A percentile compares a stretch with the other conserved stretches of the same genome.
Conservation (phyloP, 345 rosid species). For the Psidium friedrichsthalianum region DNA sequence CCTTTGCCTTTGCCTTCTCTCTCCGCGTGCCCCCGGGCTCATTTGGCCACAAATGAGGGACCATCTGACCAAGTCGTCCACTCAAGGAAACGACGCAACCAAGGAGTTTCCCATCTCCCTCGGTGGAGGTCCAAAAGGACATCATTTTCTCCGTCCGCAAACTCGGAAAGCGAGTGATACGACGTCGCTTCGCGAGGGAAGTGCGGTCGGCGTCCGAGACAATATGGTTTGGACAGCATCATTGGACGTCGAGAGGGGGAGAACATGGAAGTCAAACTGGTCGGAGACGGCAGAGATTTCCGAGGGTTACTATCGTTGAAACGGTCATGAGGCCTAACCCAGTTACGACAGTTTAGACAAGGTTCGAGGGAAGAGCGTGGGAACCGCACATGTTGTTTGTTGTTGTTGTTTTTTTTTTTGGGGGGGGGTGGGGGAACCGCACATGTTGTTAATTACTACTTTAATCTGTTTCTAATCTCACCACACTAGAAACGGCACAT, state of each 20-base stretch:
- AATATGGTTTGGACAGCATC: not conserved
- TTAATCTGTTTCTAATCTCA: not conserved
- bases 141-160: not conserved
- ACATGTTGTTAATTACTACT: not conserved
- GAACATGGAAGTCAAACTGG: not conserved
- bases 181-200: not conserved
- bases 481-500: not conserved
- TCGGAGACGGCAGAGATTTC: not conserved
- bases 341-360: not conserved
- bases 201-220: not conserved
- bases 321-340: not conserved
- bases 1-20: not conserved
- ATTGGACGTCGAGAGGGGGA: not conserved
- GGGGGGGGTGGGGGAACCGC: too few relatives aligned
- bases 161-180: not conserved
- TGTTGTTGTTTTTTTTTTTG: too few relatives aligned
- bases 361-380: not conserved
- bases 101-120: not conserved
- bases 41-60: not conserved
- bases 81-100: not conserved
- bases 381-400: not conserved
- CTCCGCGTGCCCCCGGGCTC: not conserved
- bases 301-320: not conserved
- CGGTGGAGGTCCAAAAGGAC: not conserved
- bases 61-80: not conserved